Percentiles rank a stretch among this genome's conserved stretches.
Evolutionary conservation across 2,329 filamentous ascomycete species (phyloP).

Genomic region (Geosmithia flava): DNA sequence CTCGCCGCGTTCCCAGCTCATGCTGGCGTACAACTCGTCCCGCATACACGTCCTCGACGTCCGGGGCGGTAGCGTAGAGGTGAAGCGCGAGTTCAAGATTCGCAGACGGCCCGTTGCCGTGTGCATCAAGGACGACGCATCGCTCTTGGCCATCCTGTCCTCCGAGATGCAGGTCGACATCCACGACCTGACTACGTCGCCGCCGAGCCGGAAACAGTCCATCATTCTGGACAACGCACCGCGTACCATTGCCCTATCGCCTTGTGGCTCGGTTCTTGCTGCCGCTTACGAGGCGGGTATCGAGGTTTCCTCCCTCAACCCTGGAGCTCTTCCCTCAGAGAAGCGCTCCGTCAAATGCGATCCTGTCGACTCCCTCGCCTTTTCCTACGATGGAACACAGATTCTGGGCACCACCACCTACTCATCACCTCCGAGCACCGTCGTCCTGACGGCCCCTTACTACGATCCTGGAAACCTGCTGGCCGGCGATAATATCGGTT

Average conservation of each 20-base stretch:
- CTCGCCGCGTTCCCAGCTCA: slow-evolving; percentile 60
- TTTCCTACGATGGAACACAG: slow-evolving; percentile 68
- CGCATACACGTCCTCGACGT: slow-evolving; percentile 70
- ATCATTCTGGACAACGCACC: slow-evolving; percentile 70
- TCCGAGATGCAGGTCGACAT: slow-evolving; percentile 76
- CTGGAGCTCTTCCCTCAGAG: slow-evolving; percentile 51
- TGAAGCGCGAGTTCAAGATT: slow-evolving; percentile 71
- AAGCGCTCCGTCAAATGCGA: slow-evolving; percentile 69
- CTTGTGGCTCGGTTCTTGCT: slow-evolving; percentile 69
- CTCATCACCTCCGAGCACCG: slow-evolving; percentile 53
- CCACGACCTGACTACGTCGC: slow-evolving; percentile 56
- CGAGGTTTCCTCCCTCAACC: slow-evolving; percentile 66
- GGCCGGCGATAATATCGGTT: slow-evolving; percentile 53
- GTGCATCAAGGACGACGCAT: slow-evolving; percentile 69
- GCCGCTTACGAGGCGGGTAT: slow-evolving; percentile 83
- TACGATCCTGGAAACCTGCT: slow-evolving; percentile 58
- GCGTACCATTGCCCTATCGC: slow-evolving; percentile 66
- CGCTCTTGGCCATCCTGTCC: slow-evolving; percentile 65
- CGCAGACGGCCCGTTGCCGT: slow-evolving; percentile 62
- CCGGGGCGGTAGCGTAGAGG: slow-evolving; percentile 32
- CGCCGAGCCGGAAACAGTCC: slow-evolving; percentile 60
- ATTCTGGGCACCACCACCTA: slow-evolving; percentile 63
- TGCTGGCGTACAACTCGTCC: slow-evolving; percentile 77
- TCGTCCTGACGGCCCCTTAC: slow-evolving; percentile 69
- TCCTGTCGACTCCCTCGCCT: slow-evolving; percentile 59